phyloP scores from a whole-genome alignment of 2,329 filamentous ascomycete species.

The Ascosphaera acerosa region DNA sequence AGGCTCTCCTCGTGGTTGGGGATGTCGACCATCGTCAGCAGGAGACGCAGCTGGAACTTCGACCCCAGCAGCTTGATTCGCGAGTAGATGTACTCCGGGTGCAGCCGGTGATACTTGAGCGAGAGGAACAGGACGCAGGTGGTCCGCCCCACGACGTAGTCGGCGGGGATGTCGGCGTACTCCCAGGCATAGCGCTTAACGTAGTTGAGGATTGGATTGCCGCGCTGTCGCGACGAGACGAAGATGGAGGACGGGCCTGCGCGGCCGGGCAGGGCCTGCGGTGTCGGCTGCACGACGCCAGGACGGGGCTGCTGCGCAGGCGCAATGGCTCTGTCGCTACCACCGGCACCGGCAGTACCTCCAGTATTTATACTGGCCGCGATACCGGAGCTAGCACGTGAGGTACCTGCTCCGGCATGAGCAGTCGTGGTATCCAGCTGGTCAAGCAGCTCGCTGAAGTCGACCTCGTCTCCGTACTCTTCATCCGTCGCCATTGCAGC shows the following conservation, averaged over 20 bases:
- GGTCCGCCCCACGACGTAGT: conserved; percentile 68
- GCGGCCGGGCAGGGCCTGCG: conserved; percentile 51
- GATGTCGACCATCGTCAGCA: conserved; percentile 86
- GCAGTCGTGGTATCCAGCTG: conserved; percentile 7
- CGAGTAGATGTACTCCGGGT: conserved; percentile 94
- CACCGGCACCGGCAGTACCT: no score
- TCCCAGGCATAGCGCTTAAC: conserved; percentile 77
- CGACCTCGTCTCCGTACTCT: conserved; percentile 23
- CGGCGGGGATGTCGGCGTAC: conserved; percentile 86
- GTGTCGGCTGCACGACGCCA: conserved; percentile 63
- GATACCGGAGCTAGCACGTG: no score
- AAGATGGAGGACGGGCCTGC: conserved; percentile 51
- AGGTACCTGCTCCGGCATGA: no score
- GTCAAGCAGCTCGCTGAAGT: conserved; percentile 16
- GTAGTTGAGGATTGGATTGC: conserved; percentile 71
- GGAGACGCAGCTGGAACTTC: conserved; percentile 62
- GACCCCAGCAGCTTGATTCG: conserved; percentile 65
- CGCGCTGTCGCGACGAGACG: conserved; percentile 79
- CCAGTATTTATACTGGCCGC: no score
- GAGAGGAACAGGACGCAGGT: conserved; percentile 84
- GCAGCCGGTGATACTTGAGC: conserved; percentile 87
- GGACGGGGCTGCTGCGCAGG: conserved; percentile 12
- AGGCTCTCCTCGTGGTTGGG: conserved; percentile 76
- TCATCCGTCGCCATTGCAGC: no score
- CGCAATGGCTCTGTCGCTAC: no score